A percentile compares a stretch with the other conserved stretches of the same genome.
These are phyloP conservation scores for Tylopilus intermedius DNA, from an alignment of 768 basidiomycete genomes.

Conservation along the genomic window DNA sequence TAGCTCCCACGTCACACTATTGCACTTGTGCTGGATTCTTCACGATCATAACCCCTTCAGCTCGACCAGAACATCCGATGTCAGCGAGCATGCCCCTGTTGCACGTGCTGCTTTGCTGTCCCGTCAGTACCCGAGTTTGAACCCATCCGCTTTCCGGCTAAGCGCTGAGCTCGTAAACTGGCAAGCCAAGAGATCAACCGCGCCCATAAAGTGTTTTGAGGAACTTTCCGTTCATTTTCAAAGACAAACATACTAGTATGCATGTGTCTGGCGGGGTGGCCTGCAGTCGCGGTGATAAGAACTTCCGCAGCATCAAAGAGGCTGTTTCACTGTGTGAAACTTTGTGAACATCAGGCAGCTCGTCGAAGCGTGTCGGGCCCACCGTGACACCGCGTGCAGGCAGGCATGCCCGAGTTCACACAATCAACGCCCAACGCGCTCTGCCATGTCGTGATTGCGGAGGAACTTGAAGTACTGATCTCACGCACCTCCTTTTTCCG, in stretches of 20 bases:
- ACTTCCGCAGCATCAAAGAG: not conserved
- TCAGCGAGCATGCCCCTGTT: not conserved
- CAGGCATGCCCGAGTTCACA: not conserved
- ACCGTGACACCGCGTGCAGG: not conserved
- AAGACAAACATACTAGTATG: not conserved
- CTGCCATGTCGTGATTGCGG: too few species aligned
- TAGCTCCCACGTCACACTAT: not conserved
- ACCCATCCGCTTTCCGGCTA: not conserved
- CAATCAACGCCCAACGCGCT: not conserved
- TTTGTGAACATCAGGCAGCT: not conserved
- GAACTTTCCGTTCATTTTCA: not conserved
- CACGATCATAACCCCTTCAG: too few species aligned
- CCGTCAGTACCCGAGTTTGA: not conserved
- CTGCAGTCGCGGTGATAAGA: not conserved
- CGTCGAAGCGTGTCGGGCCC: not conserved
- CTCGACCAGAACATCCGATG: too few species aligned
- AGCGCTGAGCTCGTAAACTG: not conserved
- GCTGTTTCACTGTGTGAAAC: not conserved
- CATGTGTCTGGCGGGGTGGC: not conserved
- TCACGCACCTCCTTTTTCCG: too few species aligned
- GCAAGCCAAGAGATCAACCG: not conserved
- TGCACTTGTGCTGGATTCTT: too few species aligned
- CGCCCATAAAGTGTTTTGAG: too few species aligned
- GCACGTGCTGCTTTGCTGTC: not conserved
- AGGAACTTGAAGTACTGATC: too few species aligned